Conservation (phyloP, 441 rosid species). For the Jatropha podagrica region DNA sequence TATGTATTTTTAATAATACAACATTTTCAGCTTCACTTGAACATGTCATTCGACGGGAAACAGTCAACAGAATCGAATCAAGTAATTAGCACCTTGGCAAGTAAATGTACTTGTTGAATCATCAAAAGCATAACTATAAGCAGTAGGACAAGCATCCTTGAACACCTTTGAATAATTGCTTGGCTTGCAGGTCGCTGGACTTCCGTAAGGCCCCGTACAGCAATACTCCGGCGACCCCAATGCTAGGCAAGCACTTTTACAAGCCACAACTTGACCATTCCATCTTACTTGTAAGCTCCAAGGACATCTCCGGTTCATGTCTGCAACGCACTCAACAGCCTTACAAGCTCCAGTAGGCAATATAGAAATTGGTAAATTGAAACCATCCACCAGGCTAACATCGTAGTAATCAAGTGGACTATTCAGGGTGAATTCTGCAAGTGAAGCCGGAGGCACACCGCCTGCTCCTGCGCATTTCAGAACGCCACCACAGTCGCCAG, state of each 20-base stretch:
- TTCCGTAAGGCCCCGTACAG: conserved; percentile 69
- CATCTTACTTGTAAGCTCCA: conserved; percentile 50
- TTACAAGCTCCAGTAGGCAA: conserved; percentile 50
- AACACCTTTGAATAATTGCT: conserved; percentile 72
- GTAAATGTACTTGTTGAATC: conserved; percentile 76
- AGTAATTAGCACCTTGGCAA: conserved; percentile 37
- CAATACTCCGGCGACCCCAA: conserved; percentile 68
- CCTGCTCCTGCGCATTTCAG: conserved; percentile 66
- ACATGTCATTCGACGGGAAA: neutral
- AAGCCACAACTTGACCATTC: conserved; percentile 59
- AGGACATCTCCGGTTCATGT: conserved; percentile 62
- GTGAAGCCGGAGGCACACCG: conserved; percentile 77
- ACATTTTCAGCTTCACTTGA: neutral
- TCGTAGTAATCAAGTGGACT: conserved; percentile 74
- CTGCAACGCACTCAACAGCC: conserved; percentile 59
- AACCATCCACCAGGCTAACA: conserved; percentile 81
- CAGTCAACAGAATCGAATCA: conserved; percentile 20
- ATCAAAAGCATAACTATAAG: conserved; percentile 79
- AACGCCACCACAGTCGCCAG: conserved; percentile 77
- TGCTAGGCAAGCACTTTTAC: conserved; percentile 78
- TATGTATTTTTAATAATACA: neutral
- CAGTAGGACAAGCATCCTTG: conserved; percentile 76
- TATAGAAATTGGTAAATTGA: conserved; percentile 67
- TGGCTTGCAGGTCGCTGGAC: conserved; percentile 69
- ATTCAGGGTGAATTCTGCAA: conserved; percentile 65